Base-by-base conservation (phyloP, 2,329 filamentous ascomycete species). In the Helotiales sp. region DNA sequence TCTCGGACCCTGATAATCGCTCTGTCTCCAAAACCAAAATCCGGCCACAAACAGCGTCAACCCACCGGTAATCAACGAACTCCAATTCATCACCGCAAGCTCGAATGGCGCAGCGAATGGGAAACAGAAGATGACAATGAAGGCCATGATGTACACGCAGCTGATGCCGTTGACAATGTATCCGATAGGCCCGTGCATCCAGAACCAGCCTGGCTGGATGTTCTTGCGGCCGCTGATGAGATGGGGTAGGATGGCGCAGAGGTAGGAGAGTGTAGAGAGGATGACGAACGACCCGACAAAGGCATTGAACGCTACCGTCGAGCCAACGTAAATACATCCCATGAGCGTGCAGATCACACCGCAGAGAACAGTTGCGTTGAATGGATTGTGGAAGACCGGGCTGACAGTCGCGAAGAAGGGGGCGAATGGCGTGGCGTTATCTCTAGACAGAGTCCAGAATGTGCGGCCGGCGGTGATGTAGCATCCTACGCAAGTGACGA, bases 121-220 rank as follows among this genome's bases (percentile, higher is more conserved):
- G 73, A 87, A 90, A 75, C 85, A 88, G 75, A 88, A 91, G 34
- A 91, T 86, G 11, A 90, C 83, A 7, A 86, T 82, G 76, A 87
- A 90, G 0, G 83, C 82, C 2, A 84, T 67, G 70, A 90, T 87
- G 73, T 89, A 91, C 1, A 79, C 74, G 68, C 85, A 83, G 0
- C 85, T 80, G 0, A 86, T 71, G 1, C 78, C 77, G 37, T 86
- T 86, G 1, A 90, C 77, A 0, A 79, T 66, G 66, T 84, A 87
- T 0, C 83, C 86, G 2, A 80, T 57, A 13, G 72, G 73, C 1
- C 80, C 80, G 3, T 79, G 78, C 81, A 90, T 85, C 71, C 80
- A 83, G 72, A 90, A 91, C 0, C 85, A 85, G 0, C 89, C 89
- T 0, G 84, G 86, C 0, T 79, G 76, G 60, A 89, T 77, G 54